Conservation (phyloP, 2,329 filamentous ascomycete species). For the Pseudopyrenochaeta lycopersici region DNA sequence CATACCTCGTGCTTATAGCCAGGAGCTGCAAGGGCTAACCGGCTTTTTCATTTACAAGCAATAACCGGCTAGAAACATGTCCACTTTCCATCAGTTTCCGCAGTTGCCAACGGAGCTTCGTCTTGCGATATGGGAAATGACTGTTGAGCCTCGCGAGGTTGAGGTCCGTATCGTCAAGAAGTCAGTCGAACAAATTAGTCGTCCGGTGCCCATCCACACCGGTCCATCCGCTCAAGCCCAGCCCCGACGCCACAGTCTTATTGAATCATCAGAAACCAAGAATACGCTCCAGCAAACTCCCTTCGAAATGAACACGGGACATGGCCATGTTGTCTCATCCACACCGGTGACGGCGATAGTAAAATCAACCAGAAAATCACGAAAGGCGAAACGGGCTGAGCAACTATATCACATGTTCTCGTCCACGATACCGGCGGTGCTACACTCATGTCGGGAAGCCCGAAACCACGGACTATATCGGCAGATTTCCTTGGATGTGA, state of each 20-base stretch:
- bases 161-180: constrained; percentile 12
- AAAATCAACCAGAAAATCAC: not conserved
- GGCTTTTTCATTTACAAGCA: no score
- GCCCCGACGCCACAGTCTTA: not conserved
- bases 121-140: constrained; percentile 19
- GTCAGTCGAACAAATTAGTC: no score
- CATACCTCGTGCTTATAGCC: no score
- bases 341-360: not conserved
- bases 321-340: not conserved
- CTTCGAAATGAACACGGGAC: no score
- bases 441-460: constrained; percentile 16
- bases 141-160: constrained; percentile 17
- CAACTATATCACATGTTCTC: constrained; percentile 3
- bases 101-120: constrained; percentile 17
- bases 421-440: constrained; percentile 9
- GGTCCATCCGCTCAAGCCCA: no score
- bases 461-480: constrained; percentile 10
- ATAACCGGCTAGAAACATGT: no score
- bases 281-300: no score
- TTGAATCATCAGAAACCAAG: not conserved
- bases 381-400: not conserved
- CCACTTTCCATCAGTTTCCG: constrained; percentile 20
- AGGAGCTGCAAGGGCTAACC: no score
- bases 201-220: no score
- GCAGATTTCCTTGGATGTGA: constrained; percentile 74